phyloP scores from a whole-genome alignment of 805 yeast genomes.

The Candida rishiriensis region DNA sequence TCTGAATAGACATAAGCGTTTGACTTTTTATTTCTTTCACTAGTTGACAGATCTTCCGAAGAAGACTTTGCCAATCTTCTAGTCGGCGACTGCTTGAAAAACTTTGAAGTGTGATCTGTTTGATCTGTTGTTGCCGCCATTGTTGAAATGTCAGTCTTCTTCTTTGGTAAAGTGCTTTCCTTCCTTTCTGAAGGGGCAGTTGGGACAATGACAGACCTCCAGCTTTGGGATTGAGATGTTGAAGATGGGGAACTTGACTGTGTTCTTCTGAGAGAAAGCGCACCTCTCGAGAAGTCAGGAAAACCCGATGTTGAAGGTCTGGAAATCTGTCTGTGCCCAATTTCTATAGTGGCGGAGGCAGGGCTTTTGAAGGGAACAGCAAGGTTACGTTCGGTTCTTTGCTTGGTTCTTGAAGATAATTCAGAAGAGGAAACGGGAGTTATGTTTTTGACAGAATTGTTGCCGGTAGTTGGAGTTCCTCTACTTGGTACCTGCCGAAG shows the following conservation, averaged over 20 bases:
- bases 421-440: constrained; percentile 10
- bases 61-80: constrained; percentile 1
- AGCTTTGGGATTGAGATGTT: neutral
- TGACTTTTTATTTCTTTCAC: constrained; percentile 8
- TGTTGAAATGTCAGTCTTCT: no score
- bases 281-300: no score
- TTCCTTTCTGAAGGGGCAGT: neutral
- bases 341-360: no score
- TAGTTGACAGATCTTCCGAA: neutral
- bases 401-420: constrained; percentile 3
- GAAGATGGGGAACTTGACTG: neutral
- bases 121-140: no score
- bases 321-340: no score
- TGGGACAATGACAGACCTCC: constrained; percentile 2
- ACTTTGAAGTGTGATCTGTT: no score
- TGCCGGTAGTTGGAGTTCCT: constrained; percentile 3
- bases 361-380: no score
- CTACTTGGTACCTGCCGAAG: neutral
- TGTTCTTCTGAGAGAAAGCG: neutral
- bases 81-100: neutral
- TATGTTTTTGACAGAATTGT: constrained; percentile 10
- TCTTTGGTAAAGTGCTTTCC: no score
- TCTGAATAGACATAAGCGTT: constrained; percentile 9
- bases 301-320: no score
- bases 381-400: neutral